These are phyloP conservation scores for Colletotrichum sublineola DNA, from an alignment of 2,329 filamentous ascomycete genomes.

Conservation along the genomic window DNA sequence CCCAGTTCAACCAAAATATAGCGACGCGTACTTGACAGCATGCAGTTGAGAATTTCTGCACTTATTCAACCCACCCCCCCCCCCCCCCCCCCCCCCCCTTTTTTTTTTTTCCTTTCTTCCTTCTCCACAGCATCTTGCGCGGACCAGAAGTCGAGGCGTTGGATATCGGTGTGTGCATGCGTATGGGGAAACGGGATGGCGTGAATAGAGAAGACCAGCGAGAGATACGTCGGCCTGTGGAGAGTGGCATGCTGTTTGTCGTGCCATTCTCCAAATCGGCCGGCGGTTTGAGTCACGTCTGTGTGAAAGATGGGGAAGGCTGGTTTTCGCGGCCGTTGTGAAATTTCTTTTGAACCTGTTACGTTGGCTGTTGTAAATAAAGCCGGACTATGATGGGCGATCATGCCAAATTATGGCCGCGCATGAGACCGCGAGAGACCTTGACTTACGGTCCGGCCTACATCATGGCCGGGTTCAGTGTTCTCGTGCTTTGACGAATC, in stretches of 20 bases:
- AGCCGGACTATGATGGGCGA: not conserved
- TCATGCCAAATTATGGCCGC: conserved; percentile 1
- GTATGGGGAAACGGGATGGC: conserved; percentile 2
- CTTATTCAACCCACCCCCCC: not conserved
- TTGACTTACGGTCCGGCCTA: not conserved
- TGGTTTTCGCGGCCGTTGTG: conserved; percentile 12
- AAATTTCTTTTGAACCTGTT: not conserved
- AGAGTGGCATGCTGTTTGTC: conserved; percentile 11
- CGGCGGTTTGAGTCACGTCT: not conserved
- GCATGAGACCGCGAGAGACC: not conserved
- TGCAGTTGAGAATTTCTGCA: not conserved
- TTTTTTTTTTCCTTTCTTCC: not conserved
- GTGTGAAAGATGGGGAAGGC: not conserved
- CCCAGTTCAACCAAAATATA: conserved; percentile 2
- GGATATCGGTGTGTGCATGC: conserved; percentile 19
- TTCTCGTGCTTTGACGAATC: not conserved
- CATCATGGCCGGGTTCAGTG: not conserved
- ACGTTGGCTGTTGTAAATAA: conserved; percentile 24
- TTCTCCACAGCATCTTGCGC: not conserved
- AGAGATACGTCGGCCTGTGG: not conserved
- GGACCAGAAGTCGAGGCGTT: conserved; percentile 22
- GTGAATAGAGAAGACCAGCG: conserved; percentile 8
- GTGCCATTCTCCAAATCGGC: conserved; percentile 1
- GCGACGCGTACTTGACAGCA: not conserved
- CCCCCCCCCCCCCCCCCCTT: too few species aligned